These are phyloP conservation scores for Eucalyptus sp. DNA, from an alignment of 345 rosid species.

Conservation along the genomic window DNA sequence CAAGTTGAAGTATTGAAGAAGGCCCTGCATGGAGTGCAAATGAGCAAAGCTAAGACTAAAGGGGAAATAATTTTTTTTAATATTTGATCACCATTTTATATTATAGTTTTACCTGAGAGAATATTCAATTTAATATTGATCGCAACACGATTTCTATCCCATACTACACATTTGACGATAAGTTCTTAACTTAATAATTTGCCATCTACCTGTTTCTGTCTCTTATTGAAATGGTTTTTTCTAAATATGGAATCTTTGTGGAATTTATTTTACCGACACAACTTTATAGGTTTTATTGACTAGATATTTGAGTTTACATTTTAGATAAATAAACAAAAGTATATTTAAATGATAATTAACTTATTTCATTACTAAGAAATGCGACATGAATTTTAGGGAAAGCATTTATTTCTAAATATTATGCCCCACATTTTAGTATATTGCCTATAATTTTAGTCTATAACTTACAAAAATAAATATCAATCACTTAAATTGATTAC, in stretches of 20 bases:
- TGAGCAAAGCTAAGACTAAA: not conserved
- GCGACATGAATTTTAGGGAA: not conserved
- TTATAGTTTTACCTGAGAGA: not conserved
- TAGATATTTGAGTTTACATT: not conserved
- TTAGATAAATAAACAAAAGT: not conserved
- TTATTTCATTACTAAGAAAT: not conserved
- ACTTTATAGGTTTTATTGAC: not conserved
- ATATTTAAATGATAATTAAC: not conserved
- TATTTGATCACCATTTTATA: not conserved
- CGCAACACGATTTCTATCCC: not conserved
- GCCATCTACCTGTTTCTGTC: not conserved
- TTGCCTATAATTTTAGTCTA: not conserved
- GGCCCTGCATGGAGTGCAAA: conserved; percentile 35
- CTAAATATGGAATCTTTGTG: not conserved
- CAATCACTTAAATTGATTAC: not conserved
- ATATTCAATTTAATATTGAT: not conserved
- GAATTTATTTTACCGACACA: not conserved
- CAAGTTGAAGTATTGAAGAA: conserved; percentile 68
- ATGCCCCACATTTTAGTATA: not conserved
- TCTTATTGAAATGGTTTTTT: not conserved
- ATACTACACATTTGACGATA: not conserved
- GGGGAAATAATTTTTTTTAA: not conserved
- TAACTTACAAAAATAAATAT: not conserved
- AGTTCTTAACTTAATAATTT: not conserved
- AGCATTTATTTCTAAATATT: not conserved